Conservation (phyloP, 148 eudicot species). For the Fagopyrum tataricum region DNA sequence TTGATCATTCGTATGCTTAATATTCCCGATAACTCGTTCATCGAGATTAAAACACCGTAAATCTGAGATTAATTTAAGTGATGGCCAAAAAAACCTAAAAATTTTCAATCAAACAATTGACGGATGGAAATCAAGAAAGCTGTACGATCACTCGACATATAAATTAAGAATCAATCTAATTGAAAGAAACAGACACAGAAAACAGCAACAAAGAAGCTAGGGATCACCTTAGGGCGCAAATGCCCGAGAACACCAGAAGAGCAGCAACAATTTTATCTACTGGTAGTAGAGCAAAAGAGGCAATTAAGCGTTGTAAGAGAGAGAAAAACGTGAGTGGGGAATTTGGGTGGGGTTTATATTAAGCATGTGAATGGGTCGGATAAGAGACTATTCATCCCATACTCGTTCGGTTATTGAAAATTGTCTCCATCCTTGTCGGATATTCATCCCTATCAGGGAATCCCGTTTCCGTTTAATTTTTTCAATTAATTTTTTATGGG, state of each 20-base stretch:
- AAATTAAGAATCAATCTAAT: not conserved
- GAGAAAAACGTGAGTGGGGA: conserved; percentile 8
- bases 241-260: not conserved
- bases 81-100: not conserved
- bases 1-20: not conserved
- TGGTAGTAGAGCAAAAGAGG: conserved; percentile 3
- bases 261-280: not conserved
- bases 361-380: no score
- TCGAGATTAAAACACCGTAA: not conserved
- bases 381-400: no score
- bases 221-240: not conserved
- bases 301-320: not conserved
- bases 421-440: no score
- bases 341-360: conserved; percentile 5
- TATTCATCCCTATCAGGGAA: no score
- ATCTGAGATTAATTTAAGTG: not conserved
- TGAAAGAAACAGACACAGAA: not conserved
- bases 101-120: conserved; percentile 3
- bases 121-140: not conserved
- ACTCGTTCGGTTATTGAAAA: no score
- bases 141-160: conserved; percentile 5
- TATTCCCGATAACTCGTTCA: not conserved
- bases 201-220: not conserved
- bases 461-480: no score
- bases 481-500: no score